Evolutionary conservation across 2,329 filamentous ascomycete genomes (phyloP), one percentile per base, ranked within the genome.

Genomic region (Aspergillus arachidicola): DNA sequence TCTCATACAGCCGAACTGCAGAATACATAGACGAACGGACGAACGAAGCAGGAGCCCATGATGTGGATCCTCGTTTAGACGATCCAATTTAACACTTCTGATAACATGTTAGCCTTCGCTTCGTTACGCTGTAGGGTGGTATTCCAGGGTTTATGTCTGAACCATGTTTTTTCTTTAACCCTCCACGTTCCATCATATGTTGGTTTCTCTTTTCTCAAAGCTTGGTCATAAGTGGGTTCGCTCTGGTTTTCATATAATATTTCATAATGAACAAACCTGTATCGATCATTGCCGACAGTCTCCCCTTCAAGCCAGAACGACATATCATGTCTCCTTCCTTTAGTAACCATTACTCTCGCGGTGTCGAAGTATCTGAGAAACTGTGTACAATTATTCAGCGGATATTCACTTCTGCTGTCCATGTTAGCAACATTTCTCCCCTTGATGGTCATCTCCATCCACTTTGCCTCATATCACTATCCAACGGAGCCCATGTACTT

Each of bases 401-500:
- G 19, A 64, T 78, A 34, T 78, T 77, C 41, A 71, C 76, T 41
- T 69, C 71, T 14, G 70, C 73, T 2, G 69, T 77, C 6, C 64
- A 68, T 30, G 65, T 79, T 46, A 71, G 71, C 58, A 69, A 64
- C 58, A 64, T 68, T 43, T 72, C 67, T 38, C 59, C 61, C 9
- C 62, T 76, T 19, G 64, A 71, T 32, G 73, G 72, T 12, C 76
- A 76, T 61, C 61, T 78, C n/a, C 77, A 81, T 64, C 71, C 73
- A 2, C 64, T 79, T 10, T 75, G 72, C 57, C 65, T 75, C 5
- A 61, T 81, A 5, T 70, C 68, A 21, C 69, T 81, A 21, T 80
- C 79, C 3, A 79, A 80, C 54, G 76, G 76, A 30, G 64, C 68
- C 26, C 72, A 71, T 23, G 62, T 82, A 32, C 67, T 80, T 14